Evolutionary conservation across 805 yeast species (phyloP).

Genomic region (Sugiyamaella chiloensis): DNA sequence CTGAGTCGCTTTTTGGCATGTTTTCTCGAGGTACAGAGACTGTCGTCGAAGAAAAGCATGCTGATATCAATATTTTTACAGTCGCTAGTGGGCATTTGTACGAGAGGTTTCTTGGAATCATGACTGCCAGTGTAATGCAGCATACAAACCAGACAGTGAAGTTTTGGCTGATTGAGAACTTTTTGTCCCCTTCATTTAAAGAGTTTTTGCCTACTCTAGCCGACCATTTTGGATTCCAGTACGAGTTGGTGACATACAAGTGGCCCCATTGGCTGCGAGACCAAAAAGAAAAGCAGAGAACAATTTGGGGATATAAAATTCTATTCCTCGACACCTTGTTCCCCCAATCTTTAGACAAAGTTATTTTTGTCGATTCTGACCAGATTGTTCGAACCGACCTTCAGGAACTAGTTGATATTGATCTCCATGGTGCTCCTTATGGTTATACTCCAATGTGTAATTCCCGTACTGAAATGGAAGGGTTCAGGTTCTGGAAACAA

Average conservation of each 20-base stretch:
- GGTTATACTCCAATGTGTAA: constrained; percentile 88
- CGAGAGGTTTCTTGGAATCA: constrained; percentile 70
- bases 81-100: constrained; percentile 80
- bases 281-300: constrained; percentile 75
- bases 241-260: constrained; percentile 75
- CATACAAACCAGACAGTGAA: constrained; percentile 64
- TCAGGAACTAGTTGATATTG: constrained; percentile 61
- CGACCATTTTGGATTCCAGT: constrained; percentile 56
- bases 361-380: constrained; percentile 84
- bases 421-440: constrained; percentile 77
- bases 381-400: constrained; percentile 76
- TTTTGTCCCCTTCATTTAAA: constrained; percentile 67
- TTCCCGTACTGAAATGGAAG: constrained; percentile 74
- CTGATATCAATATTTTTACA: constrained; percentile 74
- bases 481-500: constrained; percentile 85
- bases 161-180: constrained; percentile 85
- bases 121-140: constrained; percentile 72
- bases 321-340: constrained; percentile 82
- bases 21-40: constrained; percentile 12
- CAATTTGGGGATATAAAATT: constrained; percentile 86
- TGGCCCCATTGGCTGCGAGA: constrained; percentile 91
- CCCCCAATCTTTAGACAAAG: constrained; percentile 70
- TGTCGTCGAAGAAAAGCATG: constrained; percentile 34
- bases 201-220: constrained; percentile 59
- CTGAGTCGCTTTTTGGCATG: constrained; percentile 16